Percentiles rank a stretch among this genome's conserved stretches.
Conservation (phyloP, 1,139 yeast genomes). For the Meyerozyma elateridarum region DNA sequence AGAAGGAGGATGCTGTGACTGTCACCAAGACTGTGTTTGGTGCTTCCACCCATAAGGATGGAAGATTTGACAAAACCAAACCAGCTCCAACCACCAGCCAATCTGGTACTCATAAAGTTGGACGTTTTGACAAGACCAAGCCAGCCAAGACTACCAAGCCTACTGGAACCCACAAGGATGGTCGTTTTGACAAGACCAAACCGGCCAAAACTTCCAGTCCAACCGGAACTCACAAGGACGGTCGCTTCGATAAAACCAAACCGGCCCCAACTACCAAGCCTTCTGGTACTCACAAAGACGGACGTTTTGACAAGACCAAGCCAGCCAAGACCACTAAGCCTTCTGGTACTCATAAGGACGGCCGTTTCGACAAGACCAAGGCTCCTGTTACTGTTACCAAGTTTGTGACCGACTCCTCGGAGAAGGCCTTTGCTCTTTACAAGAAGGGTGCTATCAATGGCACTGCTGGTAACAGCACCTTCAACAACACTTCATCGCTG, state of each 20-base stretch:
- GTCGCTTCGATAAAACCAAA: slow-evolving; percentile 14
- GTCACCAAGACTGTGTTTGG: slow-evolving; percentile 18
- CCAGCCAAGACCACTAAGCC: slow-evolving; percentile 5
- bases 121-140: slow-evolving; percentile 36
- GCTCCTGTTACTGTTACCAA: slow-evolving; percentile 3
- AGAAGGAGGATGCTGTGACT: slow-evolving; percentile 23
- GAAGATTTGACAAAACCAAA: slow-evolving; percentile 47
- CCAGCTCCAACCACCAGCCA: slow-evolving; percentile 24
- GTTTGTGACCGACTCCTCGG: slow-evolving; percentile 4
- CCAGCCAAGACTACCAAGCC: slow-evolving; percentile 20
- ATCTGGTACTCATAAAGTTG: slow-evolving; percentile 44
- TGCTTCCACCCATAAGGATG: slow-evolving; percentile 41
- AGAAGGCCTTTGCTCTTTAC: not conserved
- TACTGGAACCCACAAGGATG: slow-evolving; percentile 39
- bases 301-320: slow-evolving; percentile 14
- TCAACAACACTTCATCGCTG: slow-evolving; percentile 1
- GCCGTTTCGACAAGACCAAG: slow-evolving; percentile 39
- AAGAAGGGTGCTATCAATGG: slow-evolving; percentile 5
- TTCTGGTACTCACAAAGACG: slow-evolving; percentile 12
- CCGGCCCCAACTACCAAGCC: slow-evolving; percentile 7
- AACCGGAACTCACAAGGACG: slow-evolving; percentile 13
- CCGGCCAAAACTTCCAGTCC: slow-evolving; percentile 26
- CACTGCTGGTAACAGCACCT: slow-evolving; percentile 10
- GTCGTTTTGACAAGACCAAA: slow-evolving; percentile 49
- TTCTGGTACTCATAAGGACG: slow-evolving; percentile 34